Evolutionary conservation across 1,284 basidiomycete genomes (phyloP), one percentile per base, ranked within the genome.

Genomic region (Hypsizygus ulmarius): DNA sequence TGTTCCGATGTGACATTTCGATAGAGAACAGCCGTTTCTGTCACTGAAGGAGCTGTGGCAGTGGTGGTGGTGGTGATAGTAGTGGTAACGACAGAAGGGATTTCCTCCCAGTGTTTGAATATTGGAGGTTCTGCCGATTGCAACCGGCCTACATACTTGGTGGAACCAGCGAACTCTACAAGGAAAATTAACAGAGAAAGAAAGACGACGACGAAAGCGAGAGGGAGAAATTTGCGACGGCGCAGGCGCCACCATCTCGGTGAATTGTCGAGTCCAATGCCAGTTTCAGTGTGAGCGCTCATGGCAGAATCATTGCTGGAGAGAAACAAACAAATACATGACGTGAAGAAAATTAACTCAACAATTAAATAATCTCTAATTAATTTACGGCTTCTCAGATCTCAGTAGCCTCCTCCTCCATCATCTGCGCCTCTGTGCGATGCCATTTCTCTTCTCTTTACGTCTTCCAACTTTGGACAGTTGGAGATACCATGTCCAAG

Each of bases 391-490:
- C 12, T 51, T n/a, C 21, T 25, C 3, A 7, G 4, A 3, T 25
- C 21, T 25, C 39, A 65, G 36, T 62, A 67, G 19, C 63, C 62
- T 6, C 62, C 61, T n/a, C 64, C 66, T 4, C 72, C 83, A 50
- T 79, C 85, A 45, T 87, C 79, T 25, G 74, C 75, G 30, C 77
- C 77, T 40, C 85, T 73, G 58, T 93, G 90, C n/a, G 85, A 84
- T 4, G 91, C 90, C 81, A 92, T 87, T 65, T 87, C 84, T 58
- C 96, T 72, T 47, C 94, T 75, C 64, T 96, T 93, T 0, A 87
- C 81, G 57, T 99, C 96, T 68, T 98, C 96, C 51, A 97, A 72
- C 68, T 99, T 99, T 12, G 97, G 97, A 63, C 97, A 99, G 61
- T 95, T 93, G 7, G 86, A 84, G 48, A 98, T 89, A 18, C 82